A percentile compares a stretch with the other conserved stretches of the same genome.
These are phyloP conservation scores for Lentinula boryana DNA, from an alignment of 768 basidiomycete species.

Conservation along the genomic window DNA sequence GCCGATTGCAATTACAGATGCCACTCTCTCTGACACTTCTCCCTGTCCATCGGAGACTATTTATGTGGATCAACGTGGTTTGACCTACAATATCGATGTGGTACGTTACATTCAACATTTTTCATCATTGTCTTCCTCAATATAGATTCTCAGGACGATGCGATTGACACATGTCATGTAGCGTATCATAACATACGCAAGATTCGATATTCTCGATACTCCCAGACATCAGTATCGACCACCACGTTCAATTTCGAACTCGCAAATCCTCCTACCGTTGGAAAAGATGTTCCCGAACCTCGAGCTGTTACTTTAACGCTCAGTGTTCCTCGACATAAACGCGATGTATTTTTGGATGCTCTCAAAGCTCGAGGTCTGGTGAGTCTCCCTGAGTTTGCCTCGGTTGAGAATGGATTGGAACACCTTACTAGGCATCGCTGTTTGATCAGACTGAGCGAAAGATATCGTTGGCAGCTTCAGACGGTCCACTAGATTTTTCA, in stretches of 20 bases:
- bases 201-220: slow-evolving; percentile 15
- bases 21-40: slow-evolving; percentile 31
- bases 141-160: slow-evolving; percentile 30
- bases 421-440: neutral
- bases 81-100: slow-evolving; percentile 47
- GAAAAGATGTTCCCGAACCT: slow-evolving; percentile 5
- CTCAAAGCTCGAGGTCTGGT: slow-evolving; percentile 12
- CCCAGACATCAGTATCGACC: slow-evolving; percentile 18
- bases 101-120: slow-evolving; percentile 13
- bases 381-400: neutral
- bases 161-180: slow-evolving; percentile 46
- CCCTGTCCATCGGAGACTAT: slow-evolving; percentile 37
- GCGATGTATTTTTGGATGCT: slow-evolving; percentile 9
- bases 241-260: slow-evolving; percentile 24
- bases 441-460: slow-evolving; percentile 10
- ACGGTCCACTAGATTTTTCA: slow-evolving; percentile 8
- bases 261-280: slow-evolving; percentile 33
- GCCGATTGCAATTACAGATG: slow-evolving; percentile 35
- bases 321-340: neutral
- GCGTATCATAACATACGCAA: slow-evolving; percentile 29
- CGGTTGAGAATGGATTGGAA: neutral
- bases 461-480: slow-evolving; percentile 11
- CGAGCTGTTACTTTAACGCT: neutral
- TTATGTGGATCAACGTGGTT: slow-evolving; percentile 43
- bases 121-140: slow-evolving; percentile 3